Evolutionary conservation across 2,329 filamentous ascomycete genomes (phyloP).

Genomic region (Colletotrichum lindemuthianum): DNA sequence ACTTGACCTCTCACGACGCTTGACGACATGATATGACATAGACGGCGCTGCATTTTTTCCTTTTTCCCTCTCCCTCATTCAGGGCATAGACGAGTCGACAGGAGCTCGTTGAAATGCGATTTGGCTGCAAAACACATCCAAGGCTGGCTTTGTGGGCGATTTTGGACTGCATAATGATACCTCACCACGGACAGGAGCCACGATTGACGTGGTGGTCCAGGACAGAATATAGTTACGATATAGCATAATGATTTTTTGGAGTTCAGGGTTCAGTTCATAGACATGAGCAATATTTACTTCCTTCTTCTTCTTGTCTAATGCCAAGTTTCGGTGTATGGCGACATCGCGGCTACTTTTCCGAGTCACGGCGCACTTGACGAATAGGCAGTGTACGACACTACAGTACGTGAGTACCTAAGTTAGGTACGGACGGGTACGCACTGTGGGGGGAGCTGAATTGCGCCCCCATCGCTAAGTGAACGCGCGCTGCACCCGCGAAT

Average conservation of each 20-base stretch:
- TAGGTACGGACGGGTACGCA: no score
- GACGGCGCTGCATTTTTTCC: background rate
- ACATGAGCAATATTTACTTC: no score
- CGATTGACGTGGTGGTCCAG: constrained; percentile 18
- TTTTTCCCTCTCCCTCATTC: background rate
- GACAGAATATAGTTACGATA: constrained; percentile 27
- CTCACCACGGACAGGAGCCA: constrained; percentile 29
- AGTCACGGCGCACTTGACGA: constrained; percentile 8
- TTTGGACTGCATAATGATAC: constrained; percentile 36
- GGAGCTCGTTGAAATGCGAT: constrained; percentile 14
- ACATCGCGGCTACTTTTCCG: background rate
- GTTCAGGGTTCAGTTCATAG: constrained; percentile 4
- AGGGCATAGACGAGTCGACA: constrained; percentile 11
- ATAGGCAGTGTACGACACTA: no score
- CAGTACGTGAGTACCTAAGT: no score
- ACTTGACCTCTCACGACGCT: constrained; percentile 26
- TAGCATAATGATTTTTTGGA: constrained; percentile 25
- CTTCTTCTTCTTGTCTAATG: no score
- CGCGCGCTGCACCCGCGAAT: constrained; percentile 28
- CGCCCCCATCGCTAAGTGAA: background rate
- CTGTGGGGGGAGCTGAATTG: background rate
- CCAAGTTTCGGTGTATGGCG: no score
- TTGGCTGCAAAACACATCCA: constrained; percentile 13
- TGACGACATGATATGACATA: constrained; percentile 23
- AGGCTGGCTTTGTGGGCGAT: constrained; percentile 28